Conservation (phyloP, 2,329 filamentous ascomycete genomes). For the Capronia coronata region DNA sequence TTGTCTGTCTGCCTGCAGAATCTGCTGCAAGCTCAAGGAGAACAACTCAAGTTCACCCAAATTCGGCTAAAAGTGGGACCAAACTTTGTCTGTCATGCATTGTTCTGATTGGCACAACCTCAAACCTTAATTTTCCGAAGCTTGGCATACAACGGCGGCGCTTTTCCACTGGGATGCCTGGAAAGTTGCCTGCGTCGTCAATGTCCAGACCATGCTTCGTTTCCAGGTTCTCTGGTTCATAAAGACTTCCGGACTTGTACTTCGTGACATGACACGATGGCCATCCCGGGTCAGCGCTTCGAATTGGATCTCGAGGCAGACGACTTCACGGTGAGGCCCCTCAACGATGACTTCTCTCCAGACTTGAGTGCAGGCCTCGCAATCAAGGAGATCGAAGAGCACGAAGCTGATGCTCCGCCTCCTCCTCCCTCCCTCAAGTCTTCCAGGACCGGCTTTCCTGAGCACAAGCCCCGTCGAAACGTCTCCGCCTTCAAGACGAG, state of each 20-base stretch:
- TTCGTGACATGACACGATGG: conserved; percentile 14
- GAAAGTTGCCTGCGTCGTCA: background rate
- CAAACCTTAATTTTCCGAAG: no score
- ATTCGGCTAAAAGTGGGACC: background rate
- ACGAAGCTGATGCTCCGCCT: conserved; percentile 44
- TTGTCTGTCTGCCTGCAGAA: no score
- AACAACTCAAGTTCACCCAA: no score
- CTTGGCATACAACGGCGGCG: no score
- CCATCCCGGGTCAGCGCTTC: conserved; percentile 51
- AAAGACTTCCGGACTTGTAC: background rate
- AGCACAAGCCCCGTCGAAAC: conserved; percentile 68
- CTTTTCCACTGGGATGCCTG: no score
- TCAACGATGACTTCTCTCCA: conserved; percentile 31
- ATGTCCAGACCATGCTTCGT: no score
- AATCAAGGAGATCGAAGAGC: conserved; percentile 74
- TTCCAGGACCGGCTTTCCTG: conserved; percentile 72
- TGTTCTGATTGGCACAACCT: no score
- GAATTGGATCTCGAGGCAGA: conserved; percentile 54
- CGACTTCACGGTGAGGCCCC: conserved; percentile 28
- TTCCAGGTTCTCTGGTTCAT: no score
- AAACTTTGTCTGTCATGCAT: no score
- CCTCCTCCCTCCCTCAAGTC: conserved; percentile 54
- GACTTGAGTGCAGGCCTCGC: conserved; percentile 37
- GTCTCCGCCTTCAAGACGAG: conserved; percentile 75
- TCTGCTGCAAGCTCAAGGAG: no score